Conservation (phyloP, 305 asterid species). For the Fraxinus sp. region DNA sequence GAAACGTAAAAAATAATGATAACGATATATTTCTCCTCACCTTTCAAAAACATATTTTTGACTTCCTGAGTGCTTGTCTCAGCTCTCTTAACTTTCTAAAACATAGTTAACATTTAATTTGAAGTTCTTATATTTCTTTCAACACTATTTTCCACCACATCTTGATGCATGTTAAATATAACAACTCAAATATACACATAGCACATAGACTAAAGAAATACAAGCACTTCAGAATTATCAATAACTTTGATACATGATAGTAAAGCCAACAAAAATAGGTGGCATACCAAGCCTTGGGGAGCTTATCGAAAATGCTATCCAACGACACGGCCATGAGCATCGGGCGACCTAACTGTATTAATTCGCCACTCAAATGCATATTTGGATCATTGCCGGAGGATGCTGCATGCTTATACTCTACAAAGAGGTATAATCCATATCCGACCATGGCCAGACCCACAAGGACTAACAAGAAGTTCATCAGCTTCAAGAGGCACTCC, state of each 20-base stretch:
- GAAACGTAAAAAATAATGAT: neutral
- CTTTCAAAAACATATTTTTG: neutral
- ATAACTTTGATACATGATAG: neutral
- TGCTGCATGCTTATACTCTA: conserved; percentile 58
- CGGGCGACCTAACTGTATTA: conserved; percentile 81
- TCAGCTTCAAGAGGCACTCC: conserved; percentile 79
- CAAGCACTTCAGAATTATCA: neutral
- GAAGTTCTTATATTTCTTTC: neutral
- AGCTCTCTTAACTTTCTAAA: neutral
- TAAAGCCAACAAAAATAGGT: neutral
- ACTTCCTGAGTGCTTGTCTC: neutral
- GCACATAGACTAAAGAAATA: neutral
- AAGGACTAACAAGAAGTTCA: conserved; percentile 72
- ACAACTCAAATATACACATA: neutral
- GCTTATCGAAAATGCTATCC: conserved; percentile 73
- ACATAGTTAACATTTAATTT: neutral
- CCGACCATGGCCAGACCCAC: conserved; percentile 91
- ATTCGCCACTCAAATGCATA: conserved; percentile 46
- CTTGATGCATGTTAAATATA: neutral
- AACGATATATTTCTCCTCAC: neutral
- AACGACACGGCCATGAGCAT: conserved; percentile 68
- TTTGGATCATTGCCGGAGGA: conserved; percentile 44
- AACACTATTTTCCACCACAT: neutral
- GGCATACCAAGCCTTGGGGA: conserved; percentile 91
- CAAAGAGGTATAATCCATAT: conserved; percentile 84